A percentile compares a stretch with the other conserved stretches of the same genome.
Evolutionary conservation across 805 yeast genomes (phyloP).

Genomic region (Myxozyma melibiosi): DNA sequence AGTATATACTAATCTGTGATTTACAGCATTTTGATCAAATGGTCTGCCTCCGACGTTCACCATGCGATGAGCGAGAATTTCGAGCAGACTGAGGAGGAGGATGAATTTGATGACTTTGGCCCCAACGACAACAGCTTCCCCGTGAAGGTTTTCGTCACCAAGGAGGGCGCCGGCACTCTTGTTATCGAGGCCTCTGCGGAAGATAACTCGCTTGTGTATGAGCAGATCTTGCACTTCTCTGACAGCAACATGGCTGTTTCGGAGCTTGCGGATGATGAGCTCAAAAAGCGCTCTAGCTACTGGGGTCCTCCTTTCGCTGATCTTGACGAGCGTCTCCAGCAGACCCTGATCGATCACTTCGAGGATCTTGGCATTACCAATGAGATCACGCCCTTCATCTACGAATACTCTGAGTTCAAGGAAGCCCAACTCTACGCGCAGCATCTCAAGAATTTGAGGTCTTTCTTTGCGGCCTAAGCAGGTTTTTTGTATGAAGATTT

Average conservation of each 20-base stretch:
- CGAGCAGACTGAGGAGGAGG: constrained; percentile 12
- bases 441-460: constrained; percentile 15
- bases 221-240: constrained; percentile 19
- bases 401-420: constrained; percentile 18
- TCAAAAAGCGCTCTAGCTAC: constrained; percentile 13
- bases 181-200: constrained; percentile 11
- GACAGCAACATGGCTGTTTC: constrained; percentile 19
- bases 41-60: constrained; percentile 27
- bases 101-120: constrained; percentile 7
- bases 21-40: constrained; percentile 10
- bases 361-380: constrained; percentile 20
- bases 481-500: not conserved
- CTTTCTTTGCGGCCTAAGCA: constrained; percentile 18
- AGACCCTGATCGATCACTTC: constrained; percentile 15
- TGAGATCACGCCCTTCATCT: constrained; percentile 15
- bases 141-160: constrained; percentile 21
- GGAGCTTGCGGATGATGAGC: constrained; percentile 6
- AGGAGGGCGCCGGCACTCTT: constrained; percentile 23
- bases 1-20: no score
- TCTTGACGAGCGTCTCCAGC: constrained; percentile 25
- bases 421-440: constrained; percentile 19
- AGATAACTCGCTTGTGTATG: constrained; percentile 5
- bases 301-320: constrained; percentile 31
- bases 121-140: constrained; percentile 11
- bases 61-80: not conserved